Percentiles rank a stretch among this genome's conserved stretches.
phyloP scores from a whole-genome alignment of 345 rosid species.

The Eutrema yunnanense region DNA sequence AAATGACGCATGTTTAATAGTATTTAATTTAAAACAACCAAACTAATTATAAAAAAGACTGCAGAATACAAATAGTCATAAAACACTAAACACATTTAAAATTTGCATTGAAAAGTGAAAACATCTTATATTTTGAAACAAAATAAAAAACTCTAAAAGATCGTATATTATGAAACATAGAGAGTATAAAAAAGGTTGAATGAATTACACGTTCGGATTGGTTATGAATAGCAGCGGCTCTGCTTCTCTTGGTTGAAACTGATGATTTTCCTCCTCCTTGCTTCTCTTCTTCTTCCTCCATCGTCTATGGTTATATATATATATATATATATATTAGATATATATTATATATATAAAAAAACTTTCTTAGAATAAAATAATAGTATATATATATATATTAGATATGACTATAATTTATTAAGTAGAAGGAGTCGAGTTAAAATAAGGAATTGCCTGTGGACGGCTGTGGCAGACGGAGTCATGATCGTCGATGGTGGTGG shows the following conservation, averaged over 20 bases:
- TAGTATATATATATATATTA: too few relatives aligned
- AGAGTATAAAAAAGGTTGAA: not conserved
- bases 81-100: too few relatives aligned
- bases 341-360: too few relatives aligned
- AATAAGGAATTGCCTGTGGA: slow-evolving; percentile 37
- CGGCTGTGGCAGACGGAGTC: slow-evolving; percentile 72
- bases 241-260: slow-evolving; percentile 64
- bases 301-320: not conserved
- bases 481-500: slow-evolving; percentile 63
- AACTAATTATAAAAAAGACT: too few relatives aligned
- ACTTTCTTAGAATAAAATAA: too few relatives aligned
- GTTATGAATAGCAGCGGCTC: slow-evolving; percentile 96
- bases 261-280: slow-evolving; percentile 55
- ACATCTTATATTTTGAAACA: too few relatives aligned
- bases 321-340: too few relatives aligned
- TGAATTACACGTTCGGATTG: slow-evolving; percentile 84
- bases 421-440: not conserved
- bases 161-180: too few relatives aligned
- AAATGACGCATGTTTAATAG: not conserved
- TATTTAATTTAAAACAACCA: too few relatives aligned
- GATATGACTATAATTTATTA: not conserved
- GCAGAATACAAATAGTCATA: too few relatives aligned
- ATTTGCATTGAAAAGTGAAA: too few relatives aligned
- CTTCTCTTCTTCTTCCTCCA: slow-evolving; percentile 39
- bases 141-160: too few relatives aligned